A percentile compares a stretch with the other conserved stretches of the same genome.
These are phyloP conservation scores for Cladosporium phlei DNA, from an alignment of 2,329 filamentous ascomycete genomes.

Conservation along the genomic window DNA sequence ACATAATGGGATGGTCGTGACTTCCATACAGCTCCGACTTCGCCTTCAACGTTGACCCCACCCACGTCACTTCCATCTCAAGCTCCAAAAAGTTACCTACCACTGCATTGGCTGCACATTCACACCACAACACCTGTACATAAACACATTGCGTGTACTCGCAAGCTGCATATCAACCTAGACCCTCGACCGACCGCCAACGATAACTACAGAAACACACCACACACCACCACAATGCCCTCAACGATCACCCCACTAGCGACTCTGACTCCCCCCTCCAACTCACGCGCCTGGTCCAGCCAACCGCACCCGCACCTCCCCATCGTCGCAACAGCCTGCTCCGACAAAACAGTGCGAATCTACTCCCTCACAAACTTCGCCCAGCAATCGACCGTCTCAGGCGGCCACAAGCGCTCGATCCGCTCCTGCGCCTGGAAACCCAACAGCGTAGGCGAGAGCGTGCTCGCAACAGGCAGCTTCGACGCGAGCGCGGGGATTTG, in stretches of 20 bases:
- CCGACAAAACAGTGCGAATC: conserved; percentile 79
- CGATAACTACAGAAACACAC: too few species aligned
- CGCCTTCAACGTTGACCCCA: too few species aligned
- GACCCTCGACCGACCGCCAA: too few species aligned
- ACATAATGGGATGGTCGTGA: too few species aligned
- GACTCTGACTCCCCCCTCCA: conserved; percentile 50
- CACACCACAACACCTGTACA: too few species aligned
- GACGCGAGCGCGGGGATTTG: conserved; percentile 77
- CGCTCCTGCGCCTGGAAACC: conserved; percentile 86
- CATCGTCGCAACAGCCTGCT: conserved; percentile 81
- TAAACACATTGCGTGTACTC: too few species aligned
- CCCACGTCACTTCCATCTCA: too few species aligned
- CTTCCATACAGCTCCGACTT: too few species aligned
- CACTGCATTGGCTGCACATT: too few species aligned
- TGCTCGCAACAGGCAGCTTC: conserved; percentile 88
- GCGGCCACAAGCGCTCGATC: conserved; percentile 88
- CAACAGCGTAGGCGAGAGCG: conserved; percentile 56
- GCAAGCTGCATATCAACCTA: too few species aligned
- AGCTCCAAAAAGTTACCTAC: too few species aligned
- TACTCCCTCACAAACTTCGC: conserved; percentile 81
- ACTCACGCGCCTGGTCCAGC: conserved; percentile 74
- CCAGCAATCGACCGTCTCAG: conserved; percentile 72
- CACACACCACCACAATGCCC: conserved; percentile 15
- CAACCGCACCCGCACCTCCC: conserved; percentile 81
- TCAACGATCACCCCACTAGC: conserved; percentile 42